Percentiles rank a stretch among this genome's conserved stretches.
phyloP scores from a whole-genome alignment of 164 flowering plant species.

The Annona cherimola region DNA sequence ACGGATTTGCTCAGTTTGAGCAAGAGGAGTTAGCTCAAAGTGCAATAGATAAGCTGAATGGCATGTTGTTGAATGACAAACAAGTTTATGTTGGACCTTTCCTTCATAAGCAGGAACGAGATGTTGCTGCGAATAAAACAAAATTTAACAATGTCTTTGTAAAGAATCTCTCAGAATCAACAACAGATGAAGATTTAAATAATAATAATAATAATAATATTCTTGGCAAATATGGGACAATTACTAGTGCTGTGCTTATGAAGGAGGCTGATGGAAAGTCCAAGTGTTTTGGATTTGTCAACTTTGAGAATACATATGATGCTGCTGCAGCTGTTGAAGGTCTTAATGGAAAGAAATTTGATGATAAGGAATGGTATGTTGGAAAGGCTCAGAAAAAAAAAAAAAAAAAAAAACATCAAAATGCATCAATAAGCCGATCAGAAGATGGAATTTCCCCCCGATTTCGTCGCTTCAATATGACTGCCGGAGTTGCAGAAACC shows the following conservation, averaged over 20 bases:
- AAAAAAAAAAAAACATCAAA: constrained; percentile 17
- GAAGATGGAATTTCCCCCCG: too few species aligned
- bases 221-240: constrained; percentile 59
- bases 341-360: constrained; percentile 60
- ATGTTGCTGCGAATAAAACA: constrained; percentile 25
- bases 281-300: constrained; percentile 71
- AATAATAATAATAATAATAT: constrained; percentile 27
- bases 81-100: constrained; percentile 74
- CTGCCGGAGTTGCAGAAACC: too few species aligned
- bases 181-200: constrained; percentile 49
- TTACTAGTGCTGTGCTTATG: constrained; percentile 69
- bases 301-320: constrained; percentile 64
- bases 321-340: constrained; percentile 73
- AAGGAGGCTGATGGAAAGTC: constrained; percentile 74
- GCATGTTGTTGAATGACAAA: constrained; percentile 71
- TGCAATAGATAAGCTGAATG: constrained; percentile 73
- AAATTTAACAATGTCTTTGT: constrained; percentile 68
- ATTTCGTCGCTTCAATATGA: too few species aligned
- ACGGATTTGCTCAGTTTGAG: constrained; percentile 73
- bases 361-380: constrained; percentile 81
- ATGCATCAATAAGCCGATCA: too few species aligned
- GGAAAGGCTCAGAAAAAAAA: constrained; percentile 83
- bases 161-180: constrained; percentile 58
- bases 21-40: constrained; percentile 57
- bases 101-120: constrained; percentile 72